Base-by-base conservation (phyloP, 192 early-diverging fungal species). In the Gorgonomyces haynaldii region DNA sequence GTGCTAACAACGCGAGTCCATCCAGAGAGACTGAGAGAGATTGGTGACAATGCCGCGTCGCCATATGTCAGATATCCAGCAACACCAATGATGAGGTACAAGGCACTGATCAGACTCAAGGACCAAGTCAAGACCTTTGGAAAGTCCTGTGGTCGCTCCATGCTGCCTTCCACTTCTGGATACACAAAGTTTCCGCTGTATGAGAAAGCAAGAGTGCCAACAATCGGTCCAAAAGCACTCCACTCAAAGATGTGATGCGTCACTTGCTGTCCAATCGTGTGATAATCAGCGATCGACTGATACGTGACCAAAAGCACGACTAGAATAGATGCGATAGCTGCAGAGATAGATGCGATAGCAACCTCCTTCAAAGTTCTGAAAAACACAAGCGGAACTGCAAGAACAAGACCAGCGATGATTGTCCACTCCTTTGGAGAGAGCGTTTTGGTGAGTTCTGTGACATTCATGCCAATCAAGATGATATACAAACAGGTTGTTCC, bases 181-280 rank as follows among this genome's bases (percentile, higher is more conserved):
- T 88, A 89, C 7, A 85, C 79, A 4, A 77, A 82, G 40, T 86
- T 85, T 32, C 86, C 86, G n/a, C 81, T 72, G 49, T 79, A 91
- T 55, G 79, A 81, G 62, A 91, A 88, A 12, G 77, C 78, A 53
- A 91, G 82, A 0, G 84, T 83, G 1, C 82, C 82, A 4, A 91
- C 49, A 0, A 85, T 81, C 4, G 75, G 73, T 19, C 86, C 85
- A 37, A 91, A 70, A 43, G 76, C 76, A n/a, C 65, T 60, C 39
- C 76, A 42, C 20, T 66, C 58, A 8, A 61, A 29, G 13, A 29
- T 21, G 23, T 62, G 56, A 45, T 66, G 76, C 22, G 79, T 72
- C 9, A 88, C 74, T 24, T 49, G 47, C 38, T 69, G 46, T 19
- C 45, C 16, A 40, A 76, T 65, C 22, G 64, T 61, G 15, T 56